Evolutionary conservation across 73 alveolate genomes (phyloP).

Genomic region (Stentor roeselii): DNA sequence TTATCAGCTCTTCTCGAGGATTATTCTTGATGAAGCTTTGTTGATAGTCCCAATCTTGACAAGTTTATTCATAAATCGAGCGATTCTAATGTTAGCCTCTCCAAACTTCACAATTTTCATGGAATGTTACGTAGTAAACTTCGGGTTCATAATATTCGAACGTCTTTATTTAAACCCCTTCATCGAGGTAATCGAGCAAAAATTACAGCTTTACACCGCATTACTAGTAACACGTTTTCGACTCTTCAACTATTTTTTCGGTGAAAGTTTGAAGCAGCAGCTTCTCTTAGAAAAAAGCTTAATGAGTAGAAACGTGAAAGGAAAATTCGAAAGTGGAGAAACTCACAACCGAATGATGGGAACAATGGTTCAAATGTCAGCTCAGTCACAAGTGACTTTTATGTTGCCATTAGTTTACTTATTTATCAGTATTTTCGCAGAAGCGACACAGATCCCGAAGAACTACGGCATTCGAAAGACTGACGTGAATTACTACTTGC

Average conservation of each 20-base stretch:
- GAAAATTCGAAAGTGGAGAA: slow-evolving; percentile 54
- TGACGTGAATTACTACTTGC: slow-evolving; percentile 55
- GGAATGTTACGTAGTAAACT: slow-evolving; percentile 45
- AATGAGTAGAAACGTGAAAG: slow-evolving; percentile 39
- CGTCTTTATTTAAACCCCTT: slow-evolving; percentile 60
- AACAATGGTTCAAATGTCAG: slow-evolving; percentile 45
- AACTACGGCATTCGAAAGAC: slow-evolving; percentile 46
- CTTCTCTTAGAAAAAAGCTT: slow-evolving; percentile 44
- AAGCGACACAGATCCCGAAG: slow-evolving; percentile 68
- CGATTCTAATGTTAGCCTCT: slow-evolving; percentile 65
- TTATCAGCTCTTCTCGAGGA: slow-evolving; percentile 48
- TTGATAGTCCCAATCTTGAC: slow-evolving; percentile 56
- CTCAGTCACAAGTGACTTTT: slow-evolving; percentile 50
- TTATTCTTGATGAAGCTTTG: slow-evolving; percentile 57
- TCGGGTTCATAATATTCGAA: slow-evolving; percentile 44
- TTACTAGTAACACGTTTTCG: slow-evolving; percentile 33
- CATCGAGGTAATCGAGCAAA: slow-evolving; percentile 51
- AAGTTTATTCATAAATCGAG: slow-evolving; percentile 45
- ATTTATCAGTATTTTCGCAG: slow-evolving; percentile 50
- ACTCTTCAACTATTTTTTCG: slow-evolving; percentile 45
- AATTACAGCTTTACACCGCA: slow-evolving; percentile 40
- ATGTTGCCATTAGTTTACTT: slow-evolving; percentile 50
- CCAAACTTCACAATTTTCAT: slow-evolving; percentile 54
- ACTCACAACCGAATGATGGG: slow-evolving; percentile 63
- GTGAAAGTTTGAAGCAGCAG: slow-evolving; percentile 35